Evolutionary conservation across 352 stramenopile species (phyloP).

Genomic region (Phytophthora fragariaefolia): DNA sequence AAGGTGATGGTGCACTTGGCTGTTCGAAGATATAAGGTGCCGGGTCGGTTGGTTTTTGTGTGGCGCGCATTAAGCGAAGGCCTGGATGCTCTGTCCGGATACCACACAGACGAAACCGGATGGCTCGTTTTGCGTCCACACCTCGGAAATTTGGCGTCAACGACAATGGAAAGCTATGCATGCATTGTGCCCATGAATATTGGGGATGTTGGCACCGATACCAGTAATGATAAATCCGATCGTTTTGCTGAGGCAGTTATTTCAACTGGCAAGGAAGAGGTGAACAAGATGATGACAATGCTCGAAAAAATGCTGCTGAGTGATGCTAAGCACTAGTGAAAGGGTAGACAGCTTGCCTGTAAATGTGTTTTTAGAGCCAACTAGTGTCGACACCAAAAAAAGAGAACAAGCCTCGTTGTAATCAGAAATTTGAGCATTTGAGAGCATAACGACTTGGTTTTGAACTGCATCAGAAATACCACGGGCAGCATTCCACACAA

Average conservation of each 20-base stretch:
- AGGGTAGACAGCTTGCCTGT: too few relatives aligned
- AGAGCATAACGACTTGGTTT: too few relatives aligned
- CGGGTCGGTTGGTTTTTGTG: conserved; percentile 52
- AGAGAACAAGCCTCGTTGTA: too few relatives aligned
- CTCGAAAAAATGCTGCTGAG: conserved; percentile 26
- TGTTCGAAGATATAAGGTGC: conserved; percentile 38
- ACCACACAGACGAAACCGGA: conserved; percentile 55
- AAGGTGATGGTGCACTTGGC: conserved; percentile 13
- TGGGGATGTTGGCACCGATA: background rate
- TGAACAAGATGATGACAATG: conserved; percentile 20
- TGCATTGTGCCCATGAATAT: conserved; percentile 17
- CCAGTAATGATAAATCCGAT: conserved; percentile 1
- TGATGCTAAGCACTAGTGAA: background rate
- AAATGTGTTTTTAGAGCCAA: too few relatives aligned
- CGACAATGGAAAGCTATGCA: conserved; percentile 12
- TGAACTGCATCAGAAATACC: too few relatives aligned
- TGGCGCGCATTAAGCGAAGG: conserved; percentile 50
- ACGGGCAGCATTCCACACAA: too few relatives aligned
- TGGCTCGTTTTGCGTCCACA: conserved; percentile 38
- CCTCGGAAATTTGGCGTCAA: background rate
- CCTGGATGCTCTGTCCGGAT: conserved; percentile 29
- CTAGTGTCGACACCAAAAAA: too few relatives aligned
- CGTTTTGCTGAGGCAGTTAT: conserved; percentile 7
- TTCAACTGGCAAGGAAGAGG: conserved; percentile 18
- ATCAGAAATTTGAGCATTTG: too few relatives aligned